Conservation (phyloP, 2,329 filamentous ascomycete genomes). For the Bisporella sp. region DNA sequence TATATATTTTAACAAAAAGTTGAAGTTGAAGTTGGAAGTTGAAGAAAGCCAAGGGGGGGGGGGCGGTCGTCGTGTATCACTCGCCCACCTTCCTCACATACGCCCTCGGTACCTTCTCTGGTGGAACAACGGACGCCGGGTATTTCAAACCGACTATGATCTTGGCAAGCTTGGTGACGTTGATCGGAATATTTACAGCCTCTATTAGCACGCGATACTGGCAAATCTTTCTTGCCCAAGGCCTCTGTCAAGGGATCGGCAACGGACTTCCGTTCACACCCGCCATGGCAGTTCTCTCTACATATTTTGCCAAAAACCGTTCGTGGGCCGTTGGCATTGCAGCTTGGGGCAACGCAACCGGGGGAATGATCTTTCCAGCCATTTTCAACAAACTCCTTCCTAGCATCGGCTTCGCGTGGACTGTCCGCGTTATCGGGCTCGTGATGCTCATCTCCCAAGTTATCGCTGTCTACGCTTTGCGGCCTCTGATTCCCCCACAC, state of each 20-base stretch:
- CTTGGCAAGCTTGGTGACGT: no score
- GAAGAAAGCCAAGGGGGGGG: no score
- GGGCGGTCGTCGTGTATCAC: no score
- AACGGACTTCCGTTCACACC: slow-evolving; percentile 33
- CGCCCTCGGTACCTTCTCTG: slow-evolving; percentile 29
- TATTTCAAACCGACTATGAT: slow-evolving; percentile 20
- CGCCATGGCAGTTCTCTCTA: slow-evolving; percentile 28
- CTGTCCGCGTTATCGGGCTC: slow-evolving; percentile 36
- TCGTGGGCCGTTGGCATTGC: slow-evolving; percentile 28
- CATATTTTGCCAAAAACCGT: slow-evolving; percentile 32
- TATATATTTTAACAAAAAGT: no score
- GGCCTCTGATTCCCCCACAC: slow-evolving; percentile 27
- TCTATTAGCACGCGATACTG: slow-evolving; percentile 30
- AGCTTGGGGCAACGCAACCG: slow-evolving; percentile 28
- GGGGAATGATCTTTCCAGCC: slow-evolving; percentile 35
- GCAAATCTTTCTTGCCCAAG: slow-evolving; percentile 35
- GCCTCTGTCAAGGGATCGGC: slow-evolving; percentile 31
- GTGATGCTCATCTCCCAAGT: slow-evolving; percentile 30
- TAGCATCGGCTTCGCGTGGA: slow-evolving; percentile 34
- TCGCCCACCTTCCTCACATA: slow-evolving; percentile 33
- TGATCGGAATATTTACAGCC: slow-evolving; percentile 30
- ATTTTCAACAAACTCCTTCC: slow-evolving; percentile 32
- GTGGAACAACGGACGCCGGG: slow-evolving; percentile 30
- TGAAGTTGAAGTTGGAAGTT: no score
- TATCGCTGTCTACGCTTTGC: slow-evolving; percentile 28